A percentile compares a stretch with the other conserved stretches of the same genome.
Conservation (phyloP, 2,329 filamentous ascomycete genomes). For the Aspergillus uvarum region DNA sequence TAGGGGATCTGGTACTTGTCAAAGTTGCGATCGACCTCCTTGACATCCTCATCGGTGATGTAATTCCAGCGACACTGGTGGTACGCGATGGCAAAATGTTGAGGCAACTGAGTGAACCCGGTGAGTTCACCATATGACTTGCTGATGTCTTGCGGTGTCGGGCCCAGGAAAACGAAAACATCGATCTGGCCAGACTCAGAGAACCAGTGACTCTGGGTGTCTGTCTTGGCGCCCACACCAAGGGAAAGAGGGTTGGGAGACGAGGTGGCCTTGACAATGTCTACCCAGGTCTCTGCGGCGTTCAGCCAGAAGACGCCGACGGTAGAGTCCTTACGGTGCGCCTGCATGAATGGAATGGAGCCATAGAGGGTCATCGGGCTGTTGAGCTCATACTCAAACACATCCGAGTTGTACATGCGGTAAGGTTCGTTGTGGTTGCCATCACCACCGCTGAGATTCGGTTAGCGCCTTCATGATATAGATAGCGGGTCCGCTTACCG, state of each 20-base stretch:
- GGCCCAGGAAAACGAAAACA: slow-evolving; percentile 91
- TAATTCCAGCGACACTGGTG: slow-evolving; percentile 99
- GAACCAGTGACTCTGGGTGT: slow-evolving; percentile 93
- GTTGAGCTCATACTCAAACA: slow-evolving; percentile 96
- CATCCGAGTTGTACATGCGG: slow-evolving; percentile 91
- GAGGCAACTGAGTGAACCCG: slow-evolving; percentile 84
- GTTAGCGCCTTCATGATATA: slow-evolving; percentile 20
- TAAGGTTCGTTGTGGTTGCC: slow-evolving; percentile 88
- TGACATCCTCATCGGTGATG: slow-evolving; percentile 93
- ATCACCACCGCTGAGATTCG: slow-evolving; percentile 62
- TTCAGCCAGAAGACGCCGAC: slow-evolving; percentile 98
- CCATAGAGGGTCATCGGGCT: slow-evolving; percentile 98
- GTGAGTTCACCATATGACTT: slow-evolving; percentile 86
- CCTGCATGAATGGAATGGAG: slow-evolving; percentile 97
- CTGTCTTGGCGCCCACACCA: slow-evolving; percentile 66
- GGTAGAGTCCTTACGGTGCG: slow-evolving; percentile 87
- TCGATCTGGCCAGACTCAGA: slow-evolving; percentile 89
- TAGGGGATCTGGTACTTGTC: slow-evolving; percentile 95
- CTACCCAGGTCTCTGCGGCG: slow-evolving; percentile 94
- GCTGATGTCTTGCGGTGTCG: slow-evolving; percentile 77
- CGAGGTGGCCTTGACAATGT: slow-evolving; percentile 78
- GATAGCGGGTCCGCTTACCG: slow-evolving; percentile 47
- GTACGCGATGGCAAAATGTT: slow-evolving; percentile 88
- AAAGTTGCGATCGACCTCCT: slow-evolving; percentile 93
- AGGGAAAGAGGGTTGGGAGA: slow-evolving; percentile 74